Evolutionary conservation across 1,139 yeast genomes (phyloP), one percentile per base, ranked within the genome.

Genomic region (Nakaseomyces bracarensis): DNA sequence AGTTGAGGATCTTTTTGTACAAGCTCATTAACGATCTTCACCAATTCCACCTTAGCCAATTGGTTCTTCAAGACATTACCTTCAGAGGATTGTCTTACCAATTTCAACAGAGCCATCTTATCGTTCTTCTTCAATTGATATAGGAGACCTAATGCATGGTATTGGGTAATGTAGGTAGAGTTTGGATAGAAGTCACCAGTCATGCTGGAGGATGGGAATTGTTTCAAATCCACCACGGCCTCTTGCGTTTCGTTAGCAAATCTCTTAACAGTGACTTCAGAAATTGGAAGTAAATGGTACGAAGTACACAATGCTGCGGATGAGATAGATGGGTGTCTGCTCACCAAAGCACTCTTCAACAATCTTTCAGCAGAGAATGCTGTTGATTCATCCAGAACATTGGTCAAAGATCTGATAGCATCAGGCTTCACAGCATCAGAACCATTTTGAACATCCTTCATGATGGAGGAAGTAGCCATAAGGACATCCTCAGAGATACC

Each of bases 391-490:
- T 91, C 98, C 59, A 93, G 74, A 37, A 91, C 95, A 54, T 94
- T 77, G 16, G 89, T 78, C 55, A 91, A 74, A 0, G 98, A 84
- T 61, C 98, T 79, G 52, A 91, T 83, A 25, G 99, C 97, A 63
- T 91, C 83, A 44, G 98, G 96, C 61, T 89, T 86, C 66, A 82
- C 87, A 46, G 87, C 71, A 50, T 78, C 71, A 49, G 86, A 95
- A 50, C 89, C 89, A 47, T 82, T 80, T 67, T 93, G 96, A 46
- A 91, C 85, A 67, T 91, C 98, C 68, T 89, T 89, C 96, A 91
- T 93, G 58, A 91, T 89, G 16, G 96, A 85, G 6, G 96, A 85
- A 25, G 98, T 91, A 26, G 91, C 96, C 97, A 91, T 93, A 65
- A 91, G 76, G 43, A 86, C 86, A 66, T 91, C 96, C 55, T 86